Evolutionary conservation across 768 basidiomycete species (phyloP).

Genomic region (Hortiboletus flavorubellus): DNA sequence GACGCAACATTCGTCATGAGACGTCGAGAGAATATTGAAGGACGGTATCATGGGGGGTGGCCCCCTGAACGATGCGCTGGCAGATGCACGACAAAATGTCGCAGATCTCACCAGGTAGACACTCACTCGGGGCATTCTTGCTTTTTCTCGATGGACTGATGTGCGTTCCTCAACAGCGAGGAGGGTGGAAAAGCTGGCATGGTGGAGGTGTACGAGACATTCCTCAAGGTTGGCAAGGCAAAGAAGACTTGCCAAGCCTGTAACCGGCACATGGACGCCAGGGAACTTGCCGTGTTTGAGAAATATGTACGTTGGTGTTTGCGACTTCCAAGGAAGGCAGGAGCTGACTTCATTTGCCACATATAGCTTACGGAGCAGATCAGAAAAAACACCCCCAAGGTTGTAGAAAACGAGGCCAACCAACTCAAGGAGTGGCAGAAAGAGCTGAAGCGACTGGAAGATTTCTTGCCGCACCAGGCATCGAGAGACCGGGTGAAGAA

Average conservation of each 20-base stretch:
- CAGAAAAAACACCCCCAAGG: constrained; percentile 50
- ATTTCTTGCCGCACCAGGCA: constrained; percentile 54
- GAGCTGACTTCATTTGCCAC: neutral
- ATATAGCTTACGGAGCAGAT: constrained; percentile 63
- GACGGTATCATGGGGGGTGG: constrained; percentile 37
- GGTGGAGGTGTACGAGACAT: constrained; percentile 47
- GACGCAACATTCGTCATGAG: constrained; percentile 3
- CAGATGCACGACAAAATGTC: constrained; percentile 29
- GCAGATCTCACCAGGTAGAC: constrained; percentile 20
- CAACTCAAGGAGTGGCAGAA: constrained; percentile 54
- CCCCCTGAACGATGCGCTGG: constrained; percentile 47
- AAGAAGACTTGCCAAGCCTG: constrained; percentile 76
- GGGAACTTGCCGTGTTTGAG: constrained; percentile 60
- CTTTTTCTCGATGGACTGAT: neutral
- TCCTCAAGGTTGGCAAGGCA: constrained; percentile 56
- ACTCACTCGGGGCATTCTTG: neutral
- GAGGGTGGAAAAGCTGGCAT: constrained; percentile 30
- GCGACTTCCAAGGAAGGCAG: neutral
- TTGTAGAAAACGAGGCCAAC: constrained; percentile 33
- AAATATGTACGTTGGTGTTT: constrained; percentile 49
- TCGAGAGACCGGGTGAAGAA: constrained; percentile 51
- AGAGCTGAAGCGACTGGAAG: constrained; percentile 55
- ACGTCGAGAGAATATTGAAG: constrained; percentile 44
- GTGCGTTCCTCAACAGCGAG: constrained; percentile 12
- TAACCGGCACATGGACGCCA: constrained; percentile 58